Base-by-base conservation (phyloP, 2,329 filamentous ascomycete genomes). In the Trichoderma aggressivum region DNA sequence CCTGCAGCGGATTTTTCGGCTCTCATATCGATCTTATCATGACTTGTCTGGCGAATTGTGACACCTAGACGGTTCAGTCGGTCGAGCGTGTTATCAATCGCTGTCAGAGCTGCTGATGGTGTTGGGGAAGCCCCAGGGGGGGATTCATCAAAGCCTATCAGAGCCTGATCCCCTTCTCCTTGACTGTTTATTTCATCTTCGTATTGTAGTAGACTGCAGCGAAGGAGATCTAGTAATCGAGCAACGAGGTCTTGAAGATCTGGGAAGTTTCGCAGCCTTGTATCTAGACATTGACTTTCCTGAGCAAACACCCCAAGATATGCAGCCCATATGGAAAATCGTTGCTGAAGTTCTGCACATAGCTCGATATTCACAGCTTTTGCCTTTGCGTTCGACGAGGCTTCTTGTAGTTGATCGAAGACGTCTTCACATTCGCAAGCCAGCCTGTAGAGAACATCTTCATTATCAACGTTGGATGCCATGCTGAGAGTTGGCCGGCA, bases 201-300 rank as follows among this genome's bases (percentile, higher is more conserved):
- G 4, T 14, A 53, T 24, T 55, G 62, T 7, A 26, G 28, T 16
- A 72, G 14, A 32, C 32, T 36, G 6, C 24, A 30, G 18, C 59
- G 34, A 24, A 72, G 56, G 32, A 70, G 58, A 59, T 70, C 62
- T 7, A 72, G 28, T 12, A 70, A 10, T 12, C 70, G 43, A 26
- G 55, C 32, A 47, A 43, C 62, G 26, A 70, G 56, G n/a, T 72
- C 70, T 28, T 63, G 64, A 34, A 72, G 58, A 11, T 72, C 64
- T 6, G 64, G 65, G 21, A 60, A 7, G 7, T 72, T 58, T 21
- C 30, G 71, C 21, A 72, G 60, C 16, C 62, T 43, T 18, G 43
- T 70, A 26, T 72, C 71, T 21, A 72, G 61, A 28, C 53, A 72
- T 21, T 72, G 71, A 26, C 71, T 72, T 30, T 36, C 64, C 6